phyloP scores from a whole-genome alignment of 495 filamentous ascomycete genomes.

The Aspergillus wentii region DNA sequence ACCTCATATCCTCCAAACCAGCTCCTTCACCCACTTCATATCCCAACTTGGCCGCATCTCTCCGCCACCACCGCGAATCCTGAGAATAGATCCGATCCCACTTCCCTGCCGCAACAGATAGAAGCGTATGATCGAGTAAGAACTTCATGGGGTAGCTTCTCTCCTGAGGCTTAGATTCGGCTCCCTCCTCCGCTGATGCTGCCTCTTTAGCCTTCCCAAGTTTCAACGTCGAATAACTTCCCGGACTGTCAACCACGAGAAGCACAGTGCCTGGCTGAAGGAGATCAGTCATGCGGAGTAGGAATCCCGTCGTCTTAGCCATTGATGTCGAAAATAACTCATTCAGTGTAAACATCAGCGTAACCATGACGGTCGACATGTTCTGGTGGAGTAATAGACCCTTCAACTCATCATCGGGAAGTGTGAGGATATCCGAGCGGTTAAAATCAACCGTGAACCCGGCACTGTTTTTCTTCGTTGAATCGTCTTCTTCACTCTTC shows the following conservation, averaged over 20 bases:
- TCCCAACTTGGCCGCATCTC: slow-evolving; percentile 56
- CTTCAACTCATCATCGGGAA: slow-evolving; percentile 35
- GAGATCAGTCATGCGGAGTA: slow-evolving; percentile 57
- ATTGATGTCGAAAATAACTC: slow-evolving; percentile 82
- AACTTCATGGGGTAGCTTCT: slow-evolving; percentile 91
- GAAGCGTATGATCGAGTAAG: slow-evolving; percentile 78
- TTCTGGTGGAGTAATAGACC: slow-evolving; percentile 22
- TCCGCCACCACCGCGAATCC: slow-evolving; percentile 77
- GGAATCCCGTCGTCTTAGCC: slow-evolving; percentile 65
- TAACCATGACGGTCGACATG: slow-evolving; percentile 53
- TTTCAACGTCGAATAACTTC: slow-evolving; percentile 78
- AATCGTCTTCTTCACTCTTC: slow-evolving; percentile 29
- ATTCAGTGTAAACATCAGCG: slow-evolving; percentile 93
- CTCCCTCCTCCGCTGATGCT: slow-evolving; percentile 2
- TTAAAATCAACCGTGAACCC: slow-evolving; percentile 46
- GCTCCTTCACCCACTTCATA: slow-evolving; percentile 68
- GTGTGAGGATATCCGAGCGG: slow-evolving; percentile 58
- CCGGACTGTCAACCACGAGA: slow-evolving; percentile 87
- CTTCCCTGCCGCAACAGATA: slow-evolving; percentile 42
- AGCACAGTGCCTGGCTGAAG: slow-evolving; percentile 58
- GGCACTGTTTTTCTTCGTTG: slow-evolving; percentile 29
- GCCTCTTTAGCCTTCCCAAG: slow-evolving; percentile 40
- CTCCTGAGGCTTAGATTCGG: slow-evolving; percentile 26
- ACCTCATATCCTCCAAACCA: slow-evolving; percentile 86
- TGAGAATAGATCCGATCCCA: slow-evolving; percentile 72